Evolutionary conservation across 768 basidiomycete species (phyloP), one percentile per base, ranked within the genome.

Genomic region (Mycena belliarum): DNA sequence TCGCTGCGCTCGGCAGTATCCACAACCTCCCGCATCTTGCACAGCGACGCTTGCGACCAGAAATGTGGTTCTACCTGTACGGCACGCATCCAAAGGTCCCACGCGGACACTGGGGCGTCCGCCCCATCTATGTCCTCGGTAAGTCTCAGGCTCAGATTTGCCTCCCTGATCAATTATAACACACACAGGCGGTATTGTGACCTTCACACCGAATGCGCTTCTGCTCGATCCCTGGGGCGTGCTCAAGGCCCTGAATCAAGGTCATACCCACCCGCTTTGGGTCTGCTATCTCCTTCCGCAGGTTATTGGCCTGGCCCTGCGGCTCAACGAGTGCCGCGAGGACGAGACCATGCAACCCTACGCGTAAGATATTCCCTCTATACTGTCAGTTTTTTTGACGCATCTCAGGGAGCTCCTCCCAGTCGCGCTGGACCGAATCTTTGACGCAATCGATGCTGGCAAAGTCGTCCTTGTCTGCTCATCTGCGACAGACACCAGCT

Each of bases 221-320:
- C 16, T 38, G 0, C 18, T n/a, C 40, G 59, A 60, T n/a, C 14
- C 59, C 11, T 60, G 54, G 54, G 41, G 44, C 32, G 54, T 60
- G 2, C 45, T 60, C 23, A n/a, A n/a, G 0, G 52, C 50, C 1
- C 42, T 60, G 14, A 54, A 46, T 4, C 3, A 28, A 4, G 28
- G 55, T 7, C n/a, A 47, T 21, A 50, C 49, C 15, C 59, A 60
- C 23, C 59, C 59, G n/a, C 50, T 52, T 1, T 60, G 59, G 59
- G n/a, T 6, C 3, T 55, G 54, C 33, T 60, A 52, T 20, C 24
- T 56, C 25, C 23, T 51, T 2, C 59, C 59, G 16, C 45, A 60
- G 32, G 46, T 56, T n/a, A 14, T 60, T 12, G 59, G 59, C 15
- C 24, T 55, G 37, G 59, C 59, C 1, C 5, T 52, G 4, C 32